phyloP scores from a whole-genome alignment of 225 moss, liverwort and hornwort genomes.

The Straminergon stramineum region DNA sequence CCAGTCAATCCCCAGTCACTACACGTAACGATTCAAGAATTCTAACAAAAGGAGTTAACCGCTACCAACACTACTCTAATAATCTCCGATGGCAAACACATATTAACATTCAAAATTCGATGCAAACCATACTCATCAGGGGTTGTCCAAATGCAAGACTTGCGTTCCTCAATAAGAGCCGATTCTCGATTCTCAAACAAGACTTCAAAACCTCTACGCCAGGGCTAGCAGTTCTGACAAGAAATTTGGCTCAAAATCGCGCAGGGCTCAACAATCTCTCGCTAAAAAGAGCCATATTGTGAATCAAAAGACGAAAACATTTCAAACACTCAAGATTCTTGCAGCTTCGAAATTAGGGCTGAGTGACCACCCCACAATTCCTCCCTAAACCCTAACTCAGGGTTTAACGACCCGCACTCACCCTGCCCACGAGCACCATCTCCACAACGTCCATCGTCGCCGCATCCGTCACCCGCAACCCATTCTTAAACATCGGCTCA shows the following conservation, averaged over 20 bases:
- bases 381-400: not conserved
- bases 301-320: not conserved
- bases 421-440: constrained; percentile 99
- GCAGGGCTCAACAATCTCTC: not conserved
- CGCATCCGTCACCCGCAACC: constrained; percentile 76
- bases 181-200: not conserved
- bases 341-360: not conserved
- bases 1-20: not conserved
- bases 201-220: too few species aligned
- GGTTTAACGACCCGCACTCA: constrained; percentile 23
- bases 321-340: not conserved
- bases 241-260: not conserved
- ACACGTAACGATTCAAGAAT: not conserved
- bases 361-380: not conserved
- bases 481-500: constrained; percentile 74
- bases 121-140: not conserved
- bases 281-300: not conserved
- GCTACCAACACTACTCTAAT: not conserved
- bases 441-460: constrained; percentile 97
- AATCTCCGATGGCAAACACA: not conserved
- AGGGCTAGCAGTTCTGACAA: not conserved
- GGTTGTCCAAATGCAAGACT: not conserved
- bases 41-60: not conserved
- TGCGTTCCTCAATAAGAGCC: too few species aligned
- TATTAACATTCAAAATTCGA: not conserved